A percentile compares a stretch with the other conserved stretches of the same genome.
phyloP scores from a whole-genome alignment of 768 basidiomycete genomes.

The Lyophyllum decastes region DNA sequence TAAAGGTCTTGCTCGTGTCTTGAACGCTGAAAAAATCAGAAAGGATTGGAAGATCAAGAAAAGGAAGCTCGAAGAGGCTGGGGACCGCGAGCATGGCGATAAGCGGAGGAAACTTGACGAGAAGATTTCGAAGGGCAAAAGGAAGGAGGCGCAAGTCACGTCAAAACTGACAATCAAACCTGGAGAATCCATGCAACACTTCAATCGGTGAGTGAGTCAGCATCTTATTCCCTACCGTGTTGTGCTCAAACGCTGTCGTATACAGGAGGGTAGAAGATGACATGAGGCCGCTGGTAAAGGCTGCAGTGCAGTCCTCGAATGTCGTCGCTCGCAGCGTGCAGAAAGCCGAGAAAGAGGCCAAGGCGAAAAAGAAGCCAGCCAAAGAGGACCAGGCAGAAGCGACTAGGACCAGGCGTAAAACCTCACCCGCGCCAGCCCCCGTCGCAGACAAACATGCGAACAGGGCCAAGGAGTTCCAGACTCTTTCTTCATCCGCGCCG shows the following conservation, averaged over 20 bases:
- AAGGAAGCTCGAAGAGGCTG: constrained; percentile 34
- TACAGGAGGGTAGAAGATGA: constrained; percentile 72
- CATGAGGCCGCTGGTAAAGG: constrained; percentile 64
- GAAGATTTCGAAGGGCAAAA: constrained; percentile 19
- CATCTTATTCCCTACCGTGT: not conserved
- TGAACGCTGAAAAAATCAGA: constrained; percentile 63
- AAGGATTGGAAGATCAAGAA: constrained; percentile 55
- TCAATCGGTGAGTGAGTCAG: constrained; percentile 57
- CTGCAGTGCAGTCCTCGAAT: constrained; percentile 60
- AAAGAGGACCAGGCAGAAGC: constrained; percentile 18
- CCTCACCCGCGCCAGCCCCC: constrained; percentile 7
- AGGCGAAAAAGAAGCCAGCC: constrained; percentile 26
- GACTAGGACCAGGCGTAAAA: constrained; percentile 9
- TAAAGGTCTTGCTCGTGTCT: constrained; percentile 64
- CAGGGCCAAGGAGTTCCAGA: constrained; percentile 50
- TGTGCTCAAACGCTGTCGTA: not conserved
- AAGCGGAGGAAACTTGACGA: constrained; percentile 35
- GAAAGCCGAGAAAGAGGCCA: constrained; percentile 19
- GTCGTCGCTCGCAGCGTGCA: constrained; percentile 45
- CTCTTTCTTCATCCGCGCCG: constrained; percentile 53
- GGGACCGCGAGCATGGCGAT: constrained; percentile 19
- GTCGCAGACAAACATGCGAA: constrained; percentile 24
- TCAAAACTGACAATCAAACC: constrained; percentile 50
- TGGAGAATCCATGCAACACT: constrained; percentile 74
- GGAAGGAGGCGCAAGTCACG: constrained; percentile 22